phyloP scores from a whole-genome alignment of 163 green algal genomes.

The Chlamydomonas reinhardtii region DNA sequence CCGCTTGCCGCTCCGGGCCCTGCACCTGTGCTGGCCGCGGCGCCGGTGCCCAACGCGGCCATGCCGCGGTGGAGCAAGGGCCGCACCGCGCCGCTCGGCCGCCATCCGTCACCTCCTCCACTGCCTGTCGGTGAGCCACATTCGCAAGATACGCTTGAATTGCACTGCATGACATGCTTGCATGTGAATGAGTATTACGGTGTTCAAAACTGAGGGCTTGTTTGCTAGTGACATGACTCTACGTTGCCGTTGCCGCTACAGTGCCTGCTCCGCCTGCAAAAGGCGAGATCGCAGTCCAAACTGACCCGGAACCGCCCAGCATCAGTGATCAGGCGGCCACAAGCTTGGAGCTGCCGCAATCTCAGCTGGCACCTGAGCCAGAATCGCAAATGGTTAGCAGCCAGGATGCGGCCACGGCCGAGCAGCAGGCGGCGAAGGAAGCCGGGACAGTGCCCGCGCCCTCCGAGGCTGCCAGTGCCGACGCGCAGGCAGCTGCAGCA shows the following conservation, averaged over 20 bases:
- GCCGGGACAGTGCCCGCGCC: no score
- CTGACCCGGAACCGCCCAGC: conserved; percentile 10
- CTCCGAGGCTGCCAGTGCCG: no score
- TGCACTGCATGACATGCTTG: no score
- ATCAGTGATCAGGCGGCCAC: no score
- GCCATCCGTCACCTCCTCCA: not conserved
- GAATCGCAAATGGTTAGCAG: not conserved
- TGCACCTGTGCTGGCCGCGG: not conserved
- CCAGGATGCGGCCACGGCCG: no score
- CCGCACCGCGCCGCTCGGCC: conserved; percentile 27
- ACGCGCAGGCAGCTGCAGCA: no score
- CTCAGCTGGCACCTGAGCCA: no score
- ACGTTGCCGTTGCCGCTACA: not conserved
- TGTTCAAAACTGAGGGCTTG: no score
- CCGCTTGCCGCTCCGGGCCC: not conserved
- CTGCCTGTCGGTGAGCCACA: not conserved
- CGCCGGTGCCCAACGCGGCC: not conserved
- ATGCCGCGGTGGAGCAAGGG: conserved; percentile 34
- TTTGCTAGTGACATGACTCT: not conserved
- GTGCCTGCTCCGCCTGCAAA: not conserved
- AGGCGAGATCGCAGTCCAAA: conserved; percentile 35
- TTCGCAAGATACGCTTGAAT: no score
- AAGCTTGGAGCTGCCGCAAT: no score
- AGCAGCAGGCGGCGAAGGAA: not conserved
- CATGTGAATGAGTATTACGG: no score